These are phyloP conservation scores for Piper betle DNA, from an alignment of 164 flowering plant species.

Conservation along the genomic window DNA sequence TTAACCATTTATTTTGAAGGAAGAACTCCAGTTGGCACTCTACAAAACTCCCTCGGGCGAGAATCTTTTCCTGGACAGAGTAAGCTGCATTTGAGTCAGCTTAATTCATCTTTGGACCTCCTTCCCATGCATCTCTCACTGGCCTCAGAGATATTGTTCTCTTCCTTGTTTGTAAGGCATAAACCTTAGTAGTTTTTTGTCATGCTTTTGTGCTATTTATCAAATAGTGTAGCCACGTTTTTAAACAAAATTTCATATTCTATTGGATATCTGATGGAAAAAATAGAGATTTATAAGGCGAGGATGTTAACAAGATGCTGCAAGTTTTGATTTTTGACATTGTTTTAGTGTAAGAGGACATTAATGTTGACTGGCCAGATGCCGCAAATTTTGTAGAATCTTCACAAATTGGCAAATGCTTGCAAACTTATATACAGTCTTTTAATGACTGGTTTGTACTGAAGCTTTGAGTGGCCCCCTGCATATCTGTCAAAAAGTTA, in stretches of 20 bases:
- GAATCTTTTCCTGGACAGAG: conserved; percentile 72
- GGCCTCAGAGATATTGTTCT: not conserved
- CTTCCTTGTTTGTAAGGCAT: not conserved
- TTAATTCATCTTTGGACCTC: not conserved
- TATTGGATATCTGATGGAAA: too few relatives aligned
- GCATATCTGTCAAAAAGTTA: not conserved
- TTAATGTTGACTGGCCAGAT: too few relatives aligned
- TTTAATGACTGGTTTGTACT: too few relatives aligned
- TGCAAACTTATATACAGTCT: too few relatives aligned
- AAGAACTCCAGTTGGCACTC: conserved; percentile 70
- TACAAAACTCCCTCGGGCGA: conserved; percentile 44
- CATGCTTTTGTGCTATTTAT: too few relatives aligned
- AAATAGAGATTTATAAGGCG: too few relatives aligned
- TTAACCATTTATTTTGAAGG: conserved; percentile 23
- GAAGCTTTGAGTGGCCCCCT: not conserved
- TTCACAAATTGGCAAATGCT: too few relatives aligned
- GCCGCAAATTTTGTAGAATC: too few relatives aligned
- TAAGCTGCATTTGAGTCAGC: conserved; percentile 16
- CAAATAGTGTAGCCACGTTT: not conserved
- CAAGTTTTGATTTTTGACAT: too few relatives aligned
- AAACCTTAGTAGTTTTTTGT: not conserved
- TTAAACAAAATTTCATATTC: too few relatives aligned
- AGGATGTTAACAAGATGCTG: too few relatives aligned
- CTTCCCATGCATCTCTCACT: not conserved
- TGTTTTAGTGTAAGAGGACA: too few relatives aligned